Evolutionary conservation across 2,329 filamentous ascomycete genomes (phyloP).

Genomic region (Tolypocladium pustulatum): DNA sequence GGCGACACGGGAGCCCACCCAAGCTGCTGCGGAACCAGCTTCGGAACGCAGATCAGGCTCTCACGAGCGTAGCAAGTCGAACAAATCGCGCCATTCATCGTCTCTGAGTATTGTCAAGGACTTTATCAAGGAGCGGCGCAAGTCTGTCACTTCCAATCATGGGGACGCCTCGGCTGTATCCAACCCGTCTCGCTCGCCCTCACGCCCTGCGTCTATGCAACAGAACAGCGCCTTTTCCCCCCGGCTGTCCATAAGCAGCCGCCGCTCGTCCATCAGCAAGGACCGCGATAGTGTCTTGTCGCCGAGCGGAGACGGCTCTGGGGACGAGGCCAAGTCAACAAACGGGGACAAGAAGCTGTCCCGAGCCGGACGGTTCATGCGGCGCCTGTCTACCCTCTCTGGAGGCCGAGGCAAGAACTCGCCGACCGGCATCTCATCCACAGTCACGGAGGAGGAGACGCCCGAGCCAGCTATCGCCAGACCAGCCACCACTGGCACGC

Average conservation of each 20-base stretch:
- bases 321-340: slow-evolving; percentile 33
- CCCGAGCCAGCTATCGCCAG: slow-evolving; percentile 9
- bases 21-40: slow-evolving; percentile 24
- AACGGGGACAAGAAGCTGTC: slow-evolving; percentile 36
- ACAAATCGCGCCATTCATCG: slow-evolving; percentile 42
- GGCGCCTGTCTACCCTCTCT: slow-evolving; percentile 45
- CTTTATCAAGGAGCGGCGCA: slow-evolving; percentile 50
- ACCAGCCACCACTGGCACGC: slow-evolving; percentile 18
- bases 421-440: slow-evolving; percentile 35
- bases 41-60: slow-evolving; percentile 24
- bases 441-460: slow-evolving; percentile 37
- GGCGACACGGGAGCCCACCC: slow-evolving; percentile 15
- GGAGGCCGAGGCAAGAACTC: slow-evolving; percentile 32
- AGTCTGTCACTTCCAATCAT: slow-evolving; percentile 37
- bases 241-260: slow-evolving; percentile 57
- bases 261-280: slow-evolving; percentile 39
- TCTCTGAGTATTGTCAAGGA: slow-evolving; percentile 50
- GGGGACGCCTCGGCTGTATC: slow-evolving; percentile 25
- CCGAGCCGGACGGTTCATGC: slow-evolving; percentile 47
- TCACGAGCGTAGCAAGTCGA: slow-evolving; percentile 22
- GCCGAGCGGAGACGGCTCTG: slow-evolving; percentile 34
- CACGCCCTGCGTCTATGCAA: slow-evolving; percentile 36
- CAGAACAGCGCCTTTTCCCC: slow-evolving; percentile 34
- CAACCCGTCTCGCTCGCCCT: slow-evolving; percentile 30
- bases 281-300: slow-evolving; percentile 27